Evolutionary conservation across 192 early-diverging fungal species (phyloP).

Genomic region (Rhizoclosmatium sp.): DNA sequence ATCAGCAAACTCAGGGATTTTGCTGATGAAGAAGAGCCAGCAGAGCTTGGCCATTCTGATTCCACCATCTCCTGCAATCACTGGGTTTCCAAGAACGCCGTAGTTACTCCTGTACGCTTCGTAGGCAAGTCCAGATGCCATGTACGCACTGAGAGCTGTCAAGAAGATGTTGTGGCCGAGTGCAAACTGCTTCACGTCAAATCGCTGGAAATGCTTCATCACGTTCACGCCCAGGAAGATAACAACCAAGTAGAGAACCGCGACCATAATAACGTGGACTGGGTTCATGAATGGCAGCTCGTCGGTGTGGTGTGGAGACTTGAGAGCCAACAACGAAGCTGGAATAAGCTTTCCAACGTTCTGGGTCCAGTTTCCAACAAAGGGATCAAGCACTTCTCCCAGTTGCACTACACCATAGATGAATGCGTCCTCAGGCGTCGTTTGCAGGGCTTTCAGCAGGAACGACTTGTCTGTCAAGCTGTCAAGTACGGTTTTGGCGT

Average conservation of each 20-base stretch:
- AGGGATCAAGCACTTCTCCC: too few species aligned
- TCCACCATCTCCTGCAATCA: not conserved
- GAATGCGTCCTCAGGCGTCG: too few species aligned
- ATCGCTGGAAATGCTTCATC: slow-evolving; percentile 56
- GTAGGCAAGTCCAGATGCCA: slow-evolving; percentile 57
- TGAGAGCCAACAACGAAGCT: not conserved
- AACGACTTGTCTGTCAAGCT: too few species aligned
- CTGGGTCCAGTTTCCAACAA: too few species aligned
- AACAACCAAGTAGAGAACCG: slow-evolving; percentile 52
- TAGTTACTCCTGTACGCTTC: not conserved
- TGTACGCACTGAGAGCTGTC: slow-evolving; percentile 63
- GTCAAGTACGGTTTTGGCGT: too few species aligned
- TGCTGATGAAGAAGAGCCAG: slow-evolving; percentile 73
- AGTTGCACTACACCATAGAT: too few species aligned
- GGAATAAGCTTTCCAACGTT: not conserved
- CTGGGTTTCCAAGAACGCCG: not conserved
- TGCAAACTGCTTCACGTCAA: slow-evolving; percentile 58
- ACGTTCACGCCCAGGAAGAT: slow-evolving; percentile 59
- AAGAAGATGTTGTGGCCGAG: slow-evolving; percentile 65
- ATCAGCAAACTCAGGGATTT: slow-evolving; percentile 69
- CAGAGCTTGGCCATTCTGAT: slow-evolving; percentile 67
- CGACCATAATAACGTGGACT: slow-evolving; percentile 64
- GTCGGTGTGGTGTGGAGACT: slow-evolving; percentile 25
- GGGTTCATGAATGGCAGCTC: slow-evolving; percentile 71
- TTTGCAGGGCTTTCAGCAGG: too few species aligned